Conservation (phyloP, 805 yeast genomes). For the Candida peoriensis region DNA sequence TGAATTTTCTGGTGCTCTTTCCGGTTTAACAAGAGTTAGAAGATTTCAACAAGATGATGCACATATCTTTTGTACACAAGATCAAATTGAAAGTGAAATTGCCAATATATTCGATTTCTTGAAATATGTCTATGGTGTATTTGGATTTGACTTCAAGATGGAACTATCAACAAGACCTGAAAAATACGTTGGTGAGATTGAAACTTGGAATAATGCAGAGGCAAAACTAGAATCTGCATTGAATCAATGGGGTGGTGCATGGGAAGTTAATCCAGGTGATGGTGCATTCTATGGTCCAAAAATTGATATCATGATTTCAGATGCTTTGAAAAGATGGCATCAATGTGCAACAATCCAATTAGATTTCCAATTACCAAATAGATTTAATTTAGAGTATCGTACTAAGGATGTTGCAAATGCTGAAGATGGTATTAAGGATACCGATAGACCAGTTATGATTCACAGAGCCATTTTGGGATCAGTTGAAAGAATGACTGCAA, state of each 20-base stretch:
- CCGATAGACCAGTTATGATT: conserved; percentile 94
- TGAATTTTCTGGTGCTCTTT: conserved; percentile 91
- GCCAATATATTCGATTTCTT: conserved; percentile 81
- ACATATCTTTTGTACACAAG: conserved; percentile 92
- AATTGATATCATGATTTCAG: conserved; percentile 93
- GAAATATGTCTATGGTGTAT: conserved; percentile 78
- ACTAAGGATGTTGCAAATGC: conserved; percentile 49
- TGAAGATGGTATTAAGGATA: conserved; percentile 41
- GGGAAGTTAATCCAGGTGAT: conserved; percentile 96
- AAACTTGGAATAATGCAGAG: conserved; percentile 93
- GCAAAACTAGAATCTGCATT: conserved; percentile 75
- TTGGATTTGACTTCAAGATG: conserved; percentile 95
- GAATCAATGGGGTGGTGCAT: conserved; percentile 78
- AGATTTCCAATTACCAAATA: conserved; percentile 95
- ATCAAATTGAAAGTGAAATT: conserved; percentile 85
- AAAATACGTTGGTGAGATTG: conserved; percentile 89
- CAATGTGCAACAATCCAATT: conserved; percentile 99
- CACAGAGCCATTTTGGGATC: conserved; percentile 99
- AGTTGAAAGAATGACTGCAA: conserved; percentile 98
- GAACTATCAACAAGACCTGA: conserved; percentile 97
- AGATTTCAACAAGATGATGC: conserved; percentile 99
- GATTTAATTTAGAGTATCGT: conserved; percentile 88
- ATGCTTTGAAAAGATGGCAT: conserved; percentile 94
- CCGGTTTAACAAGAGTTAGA: conserved; percentile 95
- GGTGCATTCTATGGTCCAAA: conserved; percentile 97